Conservation (phyloP, 345 rosid genomes). For the Dimocarpus longan region DNA sequence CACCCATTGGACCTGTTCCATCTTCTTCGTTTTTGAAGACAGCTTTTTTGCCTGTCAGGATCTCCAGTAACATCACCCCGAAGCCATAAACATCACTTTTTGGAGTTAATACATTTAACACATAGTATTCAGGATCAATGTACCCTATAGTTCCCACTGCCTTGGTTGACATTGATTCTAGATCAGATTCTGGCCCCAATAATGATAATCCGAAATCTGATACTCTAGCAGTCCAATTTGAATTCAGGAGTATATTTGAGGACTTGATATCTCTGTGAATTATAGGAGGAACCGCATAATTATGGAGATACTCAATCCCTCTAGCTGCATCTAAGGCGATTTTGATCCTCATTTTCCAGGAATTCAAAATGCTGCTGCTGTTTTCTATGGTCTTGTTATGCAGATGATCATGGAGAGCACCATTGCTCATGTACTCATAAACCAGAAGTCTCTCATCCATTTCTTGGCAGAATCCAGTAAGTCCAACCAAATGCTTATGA, state of each 20-base stretch:
- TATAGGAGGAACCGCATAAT: constrained; percentile 63
- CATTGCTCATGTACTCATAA: constrained; percentile 65
- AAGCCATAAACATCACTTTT: constrained; percentile 68
- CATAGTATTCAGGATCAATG: constrained; percentile 75
- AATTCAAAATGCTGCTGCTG: constrained; percentile 37
- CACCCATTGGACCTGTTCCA: constrained; percentile 34
- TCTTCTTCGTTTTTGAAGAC: constrained; percentile 45
- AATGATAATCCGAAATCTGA: constrained; percentile 69
- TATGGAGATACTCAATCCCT: constrained; percentile 67
- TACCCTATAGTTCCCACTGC: constrained; percentile 75
- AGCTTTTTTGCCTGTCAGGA: constrained; percentile 59
- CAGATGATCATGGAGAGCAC: constrained; percentile 55
- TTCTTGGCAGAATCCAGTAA: constrained; percentile 66
- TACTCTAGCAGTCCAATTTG: constrained; percentile 57
- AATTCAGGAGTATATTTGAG: constrained; percentile 59
- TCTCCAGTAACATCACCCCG: constrained; percentile 64
- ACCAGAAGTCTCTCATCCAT: constrained; percentile 59
- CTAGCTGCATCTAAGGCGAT: constrained; percentile 64
- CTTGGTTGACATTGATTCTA: constrained; percentile 37
- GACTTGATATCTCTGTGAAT: constrained; percentile 80
- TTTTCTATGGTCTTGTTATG: constrained; percentile 38
- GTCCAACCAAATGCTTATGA: constrained; percentile 64
- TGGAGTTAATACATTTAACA: constrained; percentile 42
- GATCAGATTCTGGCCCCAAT: constrained; percentile 48
- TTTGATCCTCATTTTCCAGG: constrained; percentile 65